A percentile compares a stretch with the other conserved stretches of the same genome.
phyloP scores from a whole-genome alignment of 805 yeast genomes.

The Wickerhamiella lipophila region DNA sequence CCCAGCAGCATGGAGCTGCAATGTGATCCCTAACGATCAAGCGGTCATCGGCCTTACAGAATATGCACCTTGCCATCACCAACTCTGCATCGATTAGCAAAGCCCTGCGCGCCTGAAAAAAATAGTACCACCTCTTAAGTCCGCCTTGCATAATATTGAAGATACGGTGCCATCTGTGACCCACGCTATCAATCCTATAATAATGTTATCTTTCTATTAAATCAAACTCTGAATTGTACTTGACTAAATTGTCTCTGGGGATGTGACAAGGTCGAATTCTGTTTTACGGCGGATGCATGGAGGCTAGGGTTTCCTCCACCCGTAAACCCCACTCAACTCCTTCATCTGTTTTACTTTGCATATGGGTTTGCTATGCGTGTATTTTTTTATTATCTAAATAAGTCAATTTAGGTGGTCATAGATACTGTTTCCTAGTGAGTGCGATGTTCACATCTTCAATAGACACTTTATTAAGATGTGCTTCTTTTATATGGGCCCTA shows the following conservation, averaged over 20 bases:
- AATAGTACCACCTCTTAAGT: constrained; percentile 1
- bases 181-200: neutral
- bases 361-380: neutral
- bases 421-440: no score
- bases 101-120: neutral
- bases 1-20: neutral
- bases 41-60: neutral
- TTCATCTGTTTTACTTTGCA: neutral
- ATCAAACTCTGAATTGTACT: neutral
- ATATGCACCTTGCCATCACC: neutral
- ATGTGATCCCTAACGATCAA: neutral
- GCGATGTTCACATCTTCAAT: no score
- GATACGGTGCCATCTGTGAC: neutral
- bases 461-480: no score
- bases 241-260: neutral
- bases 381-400: no score
- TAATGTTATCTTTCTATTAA: neutral
- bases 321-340: neutral
- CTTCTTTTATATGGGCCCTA: no score
- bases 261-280: neutral
- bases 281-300: neutral
- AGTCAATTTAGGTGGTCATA: no score
- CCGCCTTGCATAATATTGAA: neutral
- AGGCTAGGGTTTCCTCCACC: neutral
- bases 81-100: neutral